Percentiles rank a stretch among this genome's conserved stretches.
phyloP scores from a whole-genome alignment of 495 filamentous ascomycete species.

The Aspergillus hancockii region DNA sequence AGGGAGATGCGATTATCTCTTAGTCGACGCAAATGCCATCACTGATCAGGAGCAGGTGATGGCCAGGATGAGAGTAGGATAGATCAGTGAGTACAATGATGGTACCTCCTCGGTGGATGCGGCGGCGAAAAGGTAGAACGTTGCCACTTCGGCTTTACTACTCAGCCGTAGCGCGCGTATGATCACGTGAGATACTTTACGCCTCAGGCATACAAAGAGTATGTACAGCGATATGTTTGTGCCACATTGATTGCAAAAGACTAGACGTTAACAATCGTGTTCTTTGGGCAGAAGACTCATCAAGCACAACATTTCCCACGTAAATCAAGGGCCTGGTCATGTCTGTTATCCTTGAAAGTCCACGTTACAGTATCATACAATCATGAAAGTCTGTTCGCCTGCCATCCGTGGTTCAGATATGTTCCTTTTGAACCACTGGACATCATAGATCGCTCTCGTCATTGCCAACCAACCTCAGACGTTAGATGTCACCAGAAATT shows the following conservation, averaged over 20 bases:
- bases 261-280: no score
- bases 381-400: neutral
- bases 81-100: constrained; percentile 19
- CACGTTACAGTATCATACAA: neutral
- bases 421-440: constrained; percentile 3
- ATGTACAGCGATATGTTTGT: neutral
- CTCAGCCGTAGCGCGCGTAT: constrained; percentile 20
- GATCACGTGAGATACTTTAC: neutral
- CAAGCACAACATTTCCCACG: no score
- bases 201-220: neutral
- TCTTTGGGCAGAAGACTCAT: no score
- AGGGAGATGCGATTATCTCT: constrained; percentile 17
- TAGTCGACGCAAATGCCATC: constrained; percentile 30
- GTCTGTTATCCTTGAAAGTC: neutral
- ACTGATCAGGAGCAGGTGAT: constrained; percentile 18
- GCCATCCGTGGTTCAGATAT: constrained; percentile 17
- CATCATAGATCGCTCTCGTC: constrained; percentile 1
- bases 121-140: constrained; percentile 35
- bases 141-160: constrained; percentile 30
- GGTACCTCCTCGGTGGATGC: constrained; percentile 26
- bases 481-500: neutral
- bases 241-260: neutral
- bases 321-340: neutral
- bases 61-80: constrained; percentile 15
- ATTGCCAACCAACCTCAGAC: neutral